A percentile compares a stretch with the other conserved stretches of the same genome.
These are phyloP conservation scores for Plantago rigida DNA, from an alignment of 305 asterid genomes.

Conservation along the genomic window DNA sequence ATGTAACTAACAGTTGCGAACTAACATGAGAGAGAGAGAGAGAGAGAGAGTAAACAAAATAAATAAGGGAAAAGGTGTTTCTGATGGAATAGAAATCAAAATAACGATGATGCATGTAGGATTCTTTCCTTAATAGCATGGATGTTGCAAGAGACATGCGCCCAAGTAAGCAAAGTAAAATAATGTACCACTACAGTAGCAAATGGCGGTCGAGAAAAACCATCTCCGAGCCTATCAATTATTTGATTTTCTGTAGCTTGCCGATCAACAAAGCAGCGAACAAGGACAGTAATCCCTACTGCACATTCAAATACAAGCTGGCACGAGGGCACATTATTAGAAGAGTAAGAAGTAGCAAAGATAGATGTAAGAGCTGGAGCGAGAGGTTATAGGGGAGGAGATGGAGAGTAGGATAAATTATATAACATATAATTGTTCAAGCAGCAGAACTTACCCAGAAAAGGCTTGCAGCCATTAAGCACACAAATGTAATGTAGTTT, in stretches of 20 bases:
- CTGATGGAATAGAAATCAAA: not conserved
- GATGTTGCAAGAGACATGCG: not conserved
- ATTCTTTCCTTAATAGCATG: no score
- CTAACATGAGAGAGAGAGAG: not conserved
- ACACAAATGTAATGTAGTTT: slow-evolving; percentile 69
- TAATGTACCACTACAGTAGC: slow-evolving; percentile 78
- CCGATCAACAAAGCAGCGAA: slow-evolving; percentile 70
- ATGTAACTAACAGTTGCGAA: not conserved
- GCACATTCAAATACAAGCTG: slow-evolving; percentile 89
- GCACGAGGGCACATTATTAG: slow-evolving; percentile 26
- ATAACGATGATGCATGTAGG: not conserved
- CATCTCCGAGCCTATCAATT: slow-evolving; percentile 74
- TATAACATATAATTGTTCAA: slow-evolving; percentile 14
- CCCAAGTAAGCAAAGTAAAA: slow-evolving; percentile 1
- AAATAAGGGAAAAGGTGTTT: not conserved
- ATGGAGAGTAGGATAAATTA: slow-evolving; percentile 3
- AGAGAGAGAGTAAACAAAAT: no score
- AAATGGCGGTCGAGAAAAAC: slow-evolving; percentile 90
- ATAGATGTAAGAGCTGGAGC: not conserved
- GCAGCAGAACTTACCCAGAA: slow-evolving; percentile 58
- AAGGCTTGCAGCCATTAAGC: slow-evolving; percentile 90
- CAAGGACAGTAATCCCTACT: slow-evolving; percentile 78
- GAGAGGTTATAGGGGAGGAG: not conserved
- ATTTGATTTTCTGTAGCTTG: slow-evolving; percentile 72
- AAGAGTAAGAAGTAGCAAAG: slow-evolving; percentile 2